Evolutionary conservation across 202 grass and related monocot species (phyloP), one percentile per base, ranked within the genome.

Genomic region (Schoenoplectus triqueter): DNA sequence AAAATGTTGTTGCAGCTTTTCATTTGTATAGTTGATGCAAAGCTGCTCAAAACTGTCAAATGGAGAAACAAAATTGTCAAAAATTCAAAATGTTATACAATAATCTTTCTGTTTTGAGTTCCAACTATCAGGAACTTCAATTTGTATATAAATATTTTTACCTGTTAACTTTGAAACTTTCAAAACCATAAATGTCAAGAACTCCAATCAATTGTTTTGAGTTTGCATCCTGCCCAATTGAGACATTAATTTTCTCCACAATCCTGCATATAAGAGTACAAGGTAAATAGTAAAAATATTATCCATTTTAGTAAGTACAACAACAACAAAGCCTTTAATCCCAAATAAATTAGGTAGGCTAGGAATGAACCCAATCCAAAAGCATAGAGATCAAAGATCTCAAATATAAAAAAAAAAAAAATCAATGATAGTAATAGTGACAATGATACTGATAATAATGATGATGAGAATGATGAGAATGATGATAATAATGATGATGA

Each of bases 91-190:
- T 39, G 59, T 2, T 49, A 19, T 21, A 47, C n/a, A 7, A 80
- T 44, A 47, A 6, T 20, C 45, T 81, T 82, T 51, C 13, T 65
- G 10, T 57, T 78, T 66, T 31, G 8, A 56, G n/a, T 42, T 80
- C 3, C 5, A 55, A 80, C 40, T 67, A 7, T 54, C 49, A 82
- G 62, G 4, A 49, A 52, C 49, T 81, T 17, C 14, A 82, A 80
- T 13, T 49, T 47, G 42, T 19, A 54, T 86, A 80, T 11, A 85
- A 84, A 86, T 77, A 66, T 85, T 84, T 31, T 85, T 54, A 99
- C 97, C 97, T 99, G 47, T 99, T 99, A 89, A 89, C 84, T 94
- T 99, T 96, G 93, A 99, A 99, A 89, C 97, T 99, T 82, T 99
- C 93, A 88, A 99, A 99, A 71, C 97, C 97, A 91, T 99, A 99